A percentile compares a stretch with the other conserved stretches of the same genome.
These are phyloP conservation scores for Bathelium albidoporum DNA, from an alignment of 495 filamentous ascomycete genomes.

Conservation along the genomic window DNA sequence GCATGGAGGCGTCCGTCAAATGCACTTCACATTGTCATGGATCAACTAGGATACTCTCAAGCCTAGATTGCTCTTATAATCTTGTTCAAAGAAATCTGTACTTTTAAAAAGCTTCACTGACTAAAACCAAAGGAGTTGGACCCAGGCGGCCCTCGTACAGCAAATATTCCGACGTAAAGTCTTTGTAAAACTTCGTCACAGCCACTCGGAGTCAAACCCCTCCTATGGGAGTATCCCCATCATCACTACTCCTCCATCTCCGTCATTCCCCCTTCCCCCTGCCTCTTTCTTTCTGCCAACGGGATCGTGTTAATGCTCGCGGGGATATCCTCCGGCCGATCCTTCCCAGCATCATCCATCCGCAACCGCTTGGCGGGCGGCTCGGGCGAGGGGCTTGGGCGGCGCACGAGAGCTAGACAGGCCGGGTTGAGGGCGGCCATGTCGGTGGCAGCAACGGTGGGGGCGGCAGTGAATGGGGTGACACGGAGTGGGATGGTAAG, in stretches of 20 bases:
- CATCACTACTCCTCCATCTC: not conserved
- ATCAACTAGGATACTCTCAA: no score
- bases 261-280: not conserved
- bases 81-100: no score
- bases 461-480: not conserved
- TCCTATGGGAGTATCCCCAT: not conserved
- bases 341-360: not conserved
- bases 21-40: no score
- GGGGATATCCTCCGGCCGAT: no score
- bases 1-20: not conserved
- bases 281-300: not conserved
- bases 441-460: not conserved
- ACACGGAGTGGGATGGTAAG: not conserved
- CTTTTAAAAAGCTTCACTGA: no score
- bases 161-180: no score
- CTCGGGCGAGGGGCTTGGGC: not conserved
- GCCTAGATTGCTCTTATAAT: no score
- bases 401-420: not conserved
- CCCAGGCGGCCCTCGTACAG: no score
- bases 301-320: not conserved
- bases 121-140: no score
- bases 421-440: not conserved
- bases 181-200: not conserved
- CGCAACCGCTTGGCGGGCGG: not conserved
- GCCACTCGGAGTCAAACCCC: no score